Evolutionary conservation across 371 early-diverging fungal species (phyloP), one percentile per base, ranked within the genome.

Genomic region (Umbelopsis sp.): DNA sequence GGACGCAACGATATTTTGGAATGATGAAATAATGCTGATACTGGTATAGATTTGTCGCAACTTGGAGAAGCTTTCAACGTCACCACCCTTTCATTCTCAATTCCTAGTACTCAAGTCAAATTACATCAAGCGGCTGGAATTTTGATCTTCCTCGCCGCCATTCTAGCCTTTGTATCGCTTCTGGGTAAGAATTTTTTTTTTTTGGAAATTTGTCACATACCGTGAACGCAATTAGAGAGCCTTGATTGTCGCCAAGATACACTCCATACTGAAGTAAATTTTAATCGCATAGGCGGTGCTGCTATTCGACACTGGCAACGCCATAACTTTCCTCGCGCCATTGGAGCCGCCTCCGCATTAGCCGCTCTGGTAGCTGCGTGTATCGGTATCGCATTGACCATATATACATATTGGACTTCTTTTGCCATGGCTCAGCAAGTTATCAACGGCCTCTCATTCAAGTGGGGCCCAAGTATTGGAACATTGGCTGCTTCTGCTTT

Each of bases 391-490:
- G 57, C 57, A 12, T 53, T 75, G 5, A 48, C 50, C 7, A 72
- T 77, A 4, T 69, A 51, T 45, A 69, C 73, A 20, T 80, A 77
- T 37, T 74, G 74, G 68, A 76, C 70, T 35, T 68, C 72, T 0
- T 66, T 80, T 46, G 72, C 65, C 14, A 50, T 29, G 7, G 48
- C 76, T 22, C 72, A 71, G 63, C 16, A 10, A 4, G 25, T 52
- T 16, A 37, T 77, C 10, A 71, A 70, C 38, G 80, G 74, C 0
- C 25, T 80, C 18, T 69, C 68, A 12, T 74, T 72, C 41, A 68
- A 74, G 51, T 80, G 75, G 74, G 80, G 80, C 0, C 73, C 74
- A 0, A 45, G 71, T n/a, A 66, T 77, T 11, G 77, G 75, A 45
- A 57, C 76, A 41, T 64, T 74, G 0, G 73, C 76, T 29, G 67